Conservation (phyloP, 306 rosid species). For the Quillaja saponaria region DNA sequence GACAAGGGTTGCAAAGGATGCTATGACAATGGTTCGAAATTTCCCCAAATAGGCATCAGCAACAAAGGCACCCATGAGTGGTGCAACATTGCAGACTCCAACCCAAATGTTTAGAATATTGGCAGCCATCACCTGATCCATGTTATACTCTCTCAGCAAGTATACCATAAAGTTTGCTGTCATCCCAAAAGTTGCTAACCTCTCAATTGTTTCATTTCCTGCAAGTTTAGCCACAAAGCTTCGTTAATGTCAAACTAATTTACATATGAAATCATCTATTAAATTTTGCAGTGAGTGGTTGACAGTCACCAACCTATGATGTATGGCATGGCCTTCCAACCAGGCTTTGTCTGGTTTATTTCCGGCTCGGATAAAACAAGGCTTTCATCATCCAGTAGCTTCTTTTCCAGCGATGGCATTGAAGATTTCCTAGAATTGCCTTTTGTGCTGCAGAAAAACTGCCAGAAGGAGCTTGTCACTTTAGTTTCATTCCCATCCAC, state of each 20-base stretch:
- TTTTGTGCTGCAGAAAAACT: neutral
- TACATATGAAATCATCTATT: no score
- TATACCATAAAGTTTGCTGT: slow-evolving; percentile 50
- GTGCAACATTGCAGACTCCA: slow-evolving; percentile 31
- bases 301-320: no score
- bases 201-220: slow-evolving; percentile 58
- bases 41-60: slow-evolving; percentile 54
- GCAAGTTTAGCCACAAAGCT: slow-evolving; percentile 10
- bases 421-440: neutral
- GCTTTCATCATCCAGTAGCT: slow-evolving; percentile 30
- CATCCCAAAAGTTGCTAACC: slow-evolving; percentile 50
- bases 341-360: slow-evolving; percentile 25
- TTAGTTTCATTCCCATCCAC: neutral
- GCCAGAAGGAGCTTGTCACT: neutral
- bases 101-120: slow-evolving; percentile 43
- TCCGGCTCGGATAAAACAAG: neutral
- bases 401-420: slow-evolving; percentile 16
- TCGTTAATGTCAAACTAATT: no score
- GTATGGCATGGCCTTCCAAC: slow-evolving; percentile 50
- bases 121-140: slow-evolving; percentile 57
- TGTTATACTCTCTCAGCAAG: slow-evolving; percentile 43
- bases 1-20: slow-evolving; percentile 45
- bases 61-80: slow-evolving; percentile 44
- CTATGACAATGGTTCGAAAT: slow-evolving; percentile 36
- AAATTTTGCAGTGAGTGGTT: no score